These are phyloP conservation scores for Salix purpurea DNA, from an alignment of 345 rosid species.

Conservation along the genomic window DNA sequence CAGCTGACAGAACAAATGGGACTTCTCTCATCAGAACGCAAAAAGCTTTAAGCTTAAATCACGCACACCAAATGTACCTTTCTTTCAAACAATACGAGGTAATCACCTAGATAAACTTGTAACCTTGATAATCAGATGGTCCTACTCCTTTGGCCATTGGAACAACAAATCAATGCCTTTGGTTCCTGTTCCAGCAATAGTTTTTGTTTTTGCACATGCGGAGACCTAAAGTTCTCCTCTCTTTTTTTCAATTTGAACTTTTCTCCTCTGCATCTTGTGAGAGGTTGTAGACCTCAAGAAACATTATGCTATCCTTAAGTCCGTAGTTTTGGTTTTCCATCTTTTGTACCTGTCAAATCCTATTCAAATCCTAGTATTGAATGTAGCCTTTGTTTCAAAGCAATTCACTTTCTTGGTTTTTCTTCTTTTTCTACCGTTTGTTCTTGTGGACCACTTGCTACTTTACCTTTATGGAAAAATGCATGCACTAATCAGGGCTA, in stretches of 20 bases:
- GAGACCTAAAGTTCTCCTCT: background rate
- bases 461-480: background rate
- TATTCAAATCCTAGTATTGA: background rate
- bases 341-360: background rate
- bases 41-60: conserved; percentile 29
- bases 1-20: conserved; percentile 84
- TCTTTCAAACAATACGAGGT: conserved; percentile 7
- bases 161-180: conserved; percentile 9
- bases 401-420: background rate
- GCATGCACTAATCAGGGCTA: background rate
- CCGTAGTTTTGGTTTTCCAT: background rate
- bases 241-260: background rate
- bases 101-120: background rate
- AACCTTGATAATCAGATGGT: background rate
- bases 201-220: conserved; percentile 14
- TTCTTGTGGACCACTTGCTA: background rate
- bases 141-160: conserved; percentile 9
- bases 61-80: conserved; percentile 4
- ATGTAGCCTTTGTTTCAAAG: background rate
- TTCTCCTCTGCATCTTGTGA: background rate
- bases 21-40: conserved; percentile 56
- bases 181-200: conserved; percentile 1
- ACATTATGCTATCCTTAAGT: background rate
- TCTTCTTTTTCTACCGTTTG: background rate
- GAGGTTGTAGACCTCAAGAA: background rate